phyloP scores from a whole-genome alignment of 768 basidiomycete species.

The Lactifluus hygrophoroides region DNA sequence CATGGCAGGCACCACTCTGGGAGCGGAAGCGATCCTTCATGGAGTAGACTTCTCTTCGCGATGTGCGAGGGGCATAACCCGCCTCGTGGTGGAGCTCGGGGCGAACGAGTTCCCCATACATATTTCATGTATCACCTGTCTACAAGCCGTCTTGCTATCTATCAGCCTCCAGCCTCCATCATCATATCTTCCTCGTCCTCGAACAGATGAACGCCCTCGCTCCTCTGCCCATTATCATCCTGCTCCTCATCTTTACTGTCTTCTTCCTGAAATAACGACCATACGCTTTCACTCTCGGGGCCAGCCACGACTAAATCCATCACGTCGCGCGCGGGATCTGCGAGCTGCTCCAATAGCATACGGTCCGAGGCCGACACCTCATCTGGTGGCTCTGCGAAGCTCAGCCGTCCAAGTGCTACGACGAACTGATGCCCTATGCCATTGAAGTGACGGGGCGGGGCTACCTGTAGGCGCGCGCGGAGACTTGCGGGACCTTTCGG shows the following conservation, averaged over 20 bases:
- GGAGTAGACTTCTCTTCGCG: too few species aligned
- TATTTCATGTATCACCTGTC: background rate
- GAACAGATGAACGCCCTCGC: background rate
- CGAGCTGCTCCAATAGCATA: slow-evolving; percentile 22
- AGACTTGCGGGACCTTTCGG: slow-evolving; percentile 34
- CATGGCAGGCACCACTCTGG: too few species aligned
- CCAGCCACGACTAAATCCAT: slow-evolving; percentile 28
- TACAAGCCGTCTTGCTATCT: background rate
- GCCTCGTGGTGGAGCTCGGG: too few species aligned
- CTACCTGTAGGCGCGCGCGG: slow-evolving; percentile 48
- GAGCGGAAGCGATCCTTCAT: too few species aligned
- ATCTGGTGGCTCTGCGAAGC: slow-evolving; percentile 40
- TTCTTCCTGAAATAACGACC: slow-evolving; percentile 26
- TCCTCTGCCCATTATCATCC: background rate
- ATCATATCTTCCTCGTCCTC: background rate
- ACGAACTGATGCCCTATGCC: slow-evolving; percentile 63
- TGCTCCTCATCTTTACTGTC: background rate
- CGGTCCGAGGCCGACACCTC: slow-evolving; percentile 19
- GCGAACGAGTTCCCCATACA: too few species aligned
- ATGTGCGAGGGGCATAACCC: too few species aligned
- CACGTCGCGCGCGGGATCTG: slow-evolving; percentile 25
- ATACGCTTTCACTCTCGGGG: slow-evolving; percentile 26
- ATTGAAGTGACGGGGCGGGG: slow-evolving; percentile 46
- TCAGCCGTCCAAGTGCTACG: slow-evolving; percentile 67
- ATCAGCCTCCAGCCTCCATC: background rate